Evolutionary conservation across 805 yeast species (phyloP).

Genomic region (Ogataea nonfermentans): DNA sequence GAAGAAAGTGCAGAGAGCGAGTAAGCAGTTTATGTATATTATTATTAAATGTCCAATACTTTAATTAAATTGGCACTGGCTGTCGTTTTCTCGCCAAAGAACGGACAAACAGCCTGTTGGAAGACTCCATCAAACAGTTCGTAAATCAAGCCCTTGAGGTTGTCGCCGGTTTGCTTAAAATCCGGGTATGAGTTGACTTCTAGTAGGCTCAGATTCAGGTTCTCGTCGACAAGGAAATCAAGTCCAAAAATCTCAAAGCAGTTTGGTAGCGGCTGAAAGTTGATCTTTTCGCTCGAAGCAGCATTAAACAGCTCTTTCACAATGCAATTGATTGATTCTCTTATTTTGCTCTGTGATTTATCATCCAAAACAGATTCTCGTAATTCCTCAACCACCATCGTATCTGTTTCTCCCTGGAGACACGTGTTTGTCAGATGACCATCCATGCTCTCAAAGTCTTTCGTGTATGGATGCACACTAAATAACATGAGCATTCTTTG

Average conservation of each 20-base stretch:
- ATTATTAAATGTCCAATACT: conserved; percentile 6
- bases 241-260: conserved; percentile 88
- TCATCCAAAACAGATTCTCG: conserved; percentile 44
- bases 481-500: conserved; percentile 78
- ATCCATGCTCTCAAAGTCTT: conserved; percentile 43
- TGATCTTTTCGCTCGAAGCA: conserved; percentile 80
- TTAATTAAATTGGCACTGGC: conserved; percentile 10
- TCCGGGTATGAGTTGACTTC: conserved; percentile 96
- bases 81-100: conserved; percentile 30
- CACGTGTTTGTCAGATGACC: conserved; percentile 96
- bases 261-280: conserved; percentile 76
- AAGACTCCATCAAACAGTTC: conserved; percentile 63
- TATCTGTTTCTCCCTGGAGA: conserved; percentile 51
- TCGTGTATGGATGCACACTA: conserved; percentile 53
- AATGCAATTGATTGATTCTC: conserved; percentile 55
- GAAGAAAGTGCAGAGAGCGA: conserved; percentile 9
- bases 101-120: conserved; percentile 47
- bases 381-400: conserved; percentile 58
- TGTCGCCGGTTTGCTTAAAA: conserved; percentile 90
- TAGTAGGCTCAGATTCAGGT: conserved; percentile 55
- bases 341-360: conserved; percentile 41
- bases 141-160: conserved; percentile 61
- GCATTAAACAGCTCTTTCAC: conserved; percentile 75
- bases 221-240: conserved; percentile 73
- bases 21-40: background rate